A percentile compares a stretch with the other conserved stretches of the same genome.
Evolutionary conservation across 495 filamentous ascomycete species (phyloP).

Genomic region (Diplogelasinospora grovesii): DNA sequence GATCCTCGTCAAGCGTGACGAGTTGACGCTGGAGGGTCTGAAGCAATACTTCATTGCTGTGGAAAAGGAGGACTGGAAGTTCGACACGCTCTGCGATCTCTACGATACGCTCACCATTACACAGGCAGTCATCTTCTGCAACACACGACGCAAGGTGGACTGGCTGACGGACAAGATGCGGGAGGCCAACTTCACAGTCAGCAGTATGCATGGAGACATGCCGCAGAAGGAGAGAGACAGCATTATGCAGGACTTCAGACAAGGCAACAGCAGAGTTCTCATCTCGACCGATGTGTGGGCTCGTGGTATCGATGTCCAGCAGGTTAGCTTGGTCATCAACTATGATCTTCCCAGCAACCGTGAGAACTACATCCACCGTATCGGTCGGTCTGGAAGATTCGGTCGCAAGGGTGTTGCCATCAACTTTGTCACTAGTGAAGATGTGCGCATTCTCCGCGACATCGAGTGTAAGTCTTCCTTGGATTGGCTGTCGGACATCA

Average conservation of each 20-base stretch:
- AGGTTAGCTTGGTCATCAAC: conserved; percentile 99
- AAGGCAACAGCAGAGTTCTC: conserved; percentile 92
- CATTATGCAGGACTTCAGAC: conserved; percentile 99
- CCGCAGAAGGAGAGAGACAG: conserved; percentile 92
- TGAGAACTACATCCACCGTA: conserved; percentile 99
- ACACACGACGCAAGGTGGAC: conserved; percentile 99
- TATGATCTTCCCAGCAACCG: conserved; percentile 98
- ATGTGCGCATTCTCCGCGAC: conserved; percentile 98
- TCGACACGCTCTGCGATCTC: conserved; percentile 95
- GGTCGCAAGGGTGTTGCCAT: conserved; percentile 99
- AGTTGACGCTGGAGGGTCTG: conserved; percentile 97
- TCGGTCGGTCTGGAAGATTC: conserved; percentile 97
- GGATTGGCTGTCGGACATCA: not conserved
- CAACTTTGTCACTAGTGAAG: conserved; percentile 99
- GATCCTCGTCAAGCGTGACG: conserved; percentile 98
- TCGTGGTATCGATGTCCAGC: conserved; percentile 98
- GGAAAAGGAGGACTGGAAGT: conserved; percentile 99
- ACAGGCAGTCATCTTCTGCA: conserved; percentile 99
- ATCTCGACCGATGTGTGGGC: conserved; percentile 97
- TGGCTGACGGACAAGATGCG: conserved; percentile 99
- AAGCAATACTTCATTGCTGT: conserved; percentile 99
- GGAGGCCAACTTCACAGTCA: conserved; percentile 96
- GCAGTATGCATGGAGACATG: conserved; percentile 99
- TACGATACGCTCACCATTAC: conserved; percentile 99
- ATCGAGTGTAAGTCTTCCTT: conserved; percentile 58